Percentiles rank a stretch among this genome's conserved stretches.
Evolutionary conservation across 768 basidiomycete genomes (phyloP).

Genomic region (Gyrodon lividus): DNA sequence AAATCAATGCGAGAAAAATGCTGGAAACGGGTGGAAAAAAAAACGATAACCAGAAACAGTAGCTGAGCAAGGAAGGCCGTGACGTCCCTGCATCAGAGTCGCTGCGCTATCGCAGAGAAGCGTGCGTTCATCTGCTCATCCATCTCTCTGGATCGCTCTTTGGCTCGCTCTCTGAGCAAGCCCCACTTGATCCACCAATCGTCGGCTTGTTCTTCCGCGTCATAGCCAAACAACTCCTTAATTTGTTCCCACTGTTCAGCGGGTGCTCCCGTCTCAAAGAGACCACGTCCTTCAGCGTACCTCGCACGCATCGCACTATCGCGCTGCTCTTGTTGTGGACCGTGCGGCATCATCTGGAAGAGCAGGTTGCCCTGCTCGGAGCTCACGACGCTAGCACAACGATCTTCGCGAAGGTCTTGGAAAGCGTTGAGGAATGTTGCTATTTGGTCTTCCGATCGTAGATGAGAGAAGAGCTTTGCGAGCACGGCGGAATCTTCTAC

Average conservation of each 20-base stretch:
- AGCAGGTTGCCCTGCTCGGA: slow-evolving; percentile 46
- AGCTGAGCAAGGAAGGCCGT: too few species aligned
- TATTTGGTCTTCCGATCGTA: slow-evolving; percentile 47
- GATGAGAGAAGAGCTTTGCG: slow-evolving; percentile 55
- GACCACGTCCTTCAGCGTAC: slow-evolving; percentile 46
- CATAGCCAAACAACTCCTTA: slow-evolving; percentile 48
- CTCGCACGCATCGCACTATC: slow-evolving; percentile 40
- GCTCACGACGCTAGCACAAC: slow-evolving; percentile 45
- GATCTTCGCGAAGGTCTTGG: slow-evolving; percentile 56
- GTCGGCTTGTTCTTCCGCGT: slow-evolving; percentile 55
- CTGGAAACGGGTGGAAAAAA: not conserved
- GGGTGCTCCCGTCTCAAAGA: slow-evolving; percentile 30
- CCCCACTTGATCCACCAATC: slow-evolving; percentile 69
- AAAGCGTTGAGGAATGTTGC: slow-evolving; percentile 51
- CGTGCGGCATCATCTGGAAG: slow-evolving; percentile 44
- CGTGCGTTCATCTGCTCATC: slow-evolving; percentile 15
- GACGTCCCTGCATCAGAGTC: not conserved
- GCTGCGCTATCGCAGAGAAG: not conserved
- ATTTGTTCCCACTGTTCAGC: slow-evolving; percentile 50
- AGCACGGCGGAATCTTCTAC: slow-evolving; percentile 65
- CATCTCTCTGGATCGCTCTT: slow-evolving; percentile 18
- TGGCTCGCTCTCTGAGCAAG: slow-evolving; percentile 39
- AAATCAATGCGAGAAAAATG: not conserved
- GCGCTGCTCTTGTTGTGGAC: slow-evolving; percentile 44
- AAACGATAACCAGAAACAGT: too few species aligned